Conservation (phyloP, 371 early-diverging fungal genomes). For the Mucor circinelloides region DNA sequence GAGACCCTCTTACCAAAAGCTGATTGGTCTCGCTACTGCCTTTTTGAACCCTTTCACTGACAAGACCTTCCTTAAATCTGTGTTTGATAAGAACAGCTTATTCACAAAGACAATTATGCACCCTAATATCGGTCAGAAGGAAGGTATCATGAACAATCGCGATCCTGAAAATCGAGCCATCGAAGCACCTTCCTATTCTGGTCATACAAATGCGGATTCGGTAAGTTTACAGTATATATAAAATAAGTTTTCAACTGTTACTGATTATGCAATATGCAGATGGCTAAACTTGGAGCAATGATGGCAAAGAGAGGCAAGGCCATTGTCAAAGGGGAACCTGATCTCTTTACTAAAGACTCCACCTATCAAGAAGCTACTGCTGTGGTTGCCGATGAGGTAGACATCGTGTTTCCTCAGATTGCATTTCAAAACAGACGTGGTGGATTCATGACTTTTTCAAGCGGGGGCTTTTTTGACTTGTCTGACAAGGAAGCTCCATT, state of each 20-base stretch:
- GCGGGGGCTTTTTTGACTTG: neutral
- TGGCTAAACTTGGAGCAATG: constrained; percentile 67
- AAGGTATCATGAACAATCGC: neutral
- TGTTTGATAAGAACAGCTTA: constrained; percentile 14
- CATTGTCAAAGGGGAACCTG: constrained; percentile 42
- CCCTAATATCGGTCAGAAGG: constrained; percentile 1
- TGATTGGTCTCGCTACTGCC: neutral
- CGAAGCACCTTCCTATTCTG: constrained; percentile 44
- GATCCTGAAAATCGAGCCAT: constrained; percentile 15
- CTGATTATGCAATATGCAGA: constrained; percentile 25
- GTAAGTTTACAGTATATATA: constrained; percentile 32
- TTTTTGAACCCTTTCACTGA: constrained; percentile 2
- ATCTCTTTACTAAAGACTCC: constrained; percentile 25
- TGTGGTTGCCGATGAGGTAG: neutral
- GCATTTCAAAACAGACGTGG: neutral
- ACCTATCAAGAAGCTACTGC: constrained; percentile 8
- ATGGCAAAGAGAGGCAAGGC: constrained; percentile 70
- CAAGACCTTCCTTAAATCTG: neutral
- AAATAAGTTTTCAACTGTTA: neutral
- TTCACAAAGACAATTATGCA: neutral
- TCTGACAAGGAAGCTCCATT: neutral
- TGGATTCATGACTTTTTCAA: constrained; percentile 3
- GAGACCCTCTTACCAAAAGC: neutral
- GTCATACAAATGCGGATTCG: constrained; percentile 63
- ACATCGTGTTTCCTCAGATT: neutral